phyloP scores from a whole-genome alignment of 2,329 filamentous ascomycete genomes.

The Rutstroemia sp. region DNA sequence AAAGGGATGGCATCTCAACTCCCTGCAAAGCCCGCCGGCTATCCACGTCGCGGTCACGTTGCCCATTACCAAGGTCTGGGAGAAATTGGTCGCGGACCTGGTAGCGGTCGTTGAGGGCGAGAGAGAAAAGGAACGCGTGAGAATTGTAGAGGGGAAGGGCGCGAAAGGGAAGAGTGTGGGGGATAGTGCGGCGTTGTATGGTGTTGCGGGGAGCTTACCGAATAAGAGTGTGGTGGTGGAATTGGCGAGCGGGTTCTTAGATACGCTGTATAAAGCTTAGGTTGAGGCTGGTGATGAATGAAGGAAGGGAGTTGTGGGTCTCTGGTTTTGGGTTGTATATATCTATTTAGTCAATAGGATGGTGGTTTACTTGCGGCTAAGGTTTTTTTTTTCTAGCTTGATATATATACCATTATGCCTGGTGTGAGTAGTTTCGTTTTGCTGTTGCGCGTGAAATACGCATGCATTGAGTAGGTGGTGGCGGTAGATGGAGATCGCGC shows the following conservation, averaged over 20 bases:
- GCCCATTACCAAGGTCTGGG: conserved; percentile 74
- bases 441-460: too few relatives aligned
- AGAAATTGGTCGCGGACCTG: conserved; percentile 68
- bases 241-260: conserved; percentile 82
- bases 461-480: too few relatives aligned
- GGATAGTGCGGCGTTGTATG: conserved; percentile 84
- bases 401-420: too few relatives aligned
- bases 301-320: too few relatives aligned
- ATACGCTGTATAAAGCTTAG: conserved; percentile 83
- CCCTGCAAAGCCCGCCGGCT: conserved; percentile 82
- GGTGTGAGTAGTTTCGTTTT: too few relatives aligned
- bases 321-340: too few relatives aligned
- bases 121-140: conserved; percentile 71
- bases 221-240: conserved; percentile 94
- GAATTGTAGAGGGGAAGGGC: conserved; percentile 61
- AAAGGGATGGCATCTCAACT: conserved; percentile 93
- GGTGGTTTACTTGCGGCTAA: too few relatives aligned
- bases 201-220: conserved; percentile 87
- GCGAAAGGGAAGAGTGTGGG: conserved; percentile 61
- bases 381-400: too few relatives aligned
- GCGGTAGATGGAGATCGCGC: too few relatives aligned
- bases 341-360: too few relatives aligned
- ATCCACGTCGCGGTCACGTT: conserved; percentile 92
- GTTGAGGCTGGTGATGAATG: not conserved
- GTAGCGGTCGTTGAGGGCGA: conserved; percentile 62